A percentile compares a stretch with the other conserved stretches of the same genome.
Conservation (phyloP, 257 asterid species). For the Salvia hispanica region DNA sequence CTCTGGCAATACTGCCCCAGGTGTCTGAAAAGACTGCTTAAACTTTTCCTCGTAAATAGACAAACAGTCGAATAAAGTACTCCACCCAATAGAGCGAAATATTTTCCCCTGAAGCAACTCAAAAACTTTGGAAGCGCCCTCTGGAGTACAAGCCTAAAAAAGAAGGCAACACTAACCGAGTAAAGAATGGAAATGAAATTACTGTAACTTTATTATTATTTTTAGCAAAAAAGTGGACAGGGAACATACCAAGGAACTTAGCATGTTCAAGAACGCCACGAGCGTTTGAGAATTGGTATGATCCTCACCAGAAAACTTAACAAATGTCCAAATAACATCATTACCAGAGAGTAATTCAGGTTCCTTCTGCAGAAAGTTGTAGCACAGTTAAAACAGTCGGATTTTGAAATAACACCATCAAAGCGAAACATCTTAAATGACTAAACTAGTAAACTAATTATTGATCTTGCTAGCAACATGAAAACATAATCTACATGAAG, state of each 20-base stretch:
- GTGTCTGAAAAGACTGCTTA: slow-evolving; percentile 76
- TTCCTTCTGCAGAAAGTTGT: slow-evolving; percentile 63
- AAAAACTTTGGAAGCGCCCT: slow-evolving; percentile 91
- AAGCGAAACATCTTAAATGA: background rate
- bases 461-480: background rate
- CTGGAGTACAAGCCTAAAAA: slow-evolving; percentile 75
- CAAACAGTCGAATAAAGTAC: slow-evolving; percentile 79
- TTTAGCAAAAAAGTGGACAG: slow-evolving; percentile 1
- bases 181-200: slow-evolving; percentile 16
- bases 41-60: slow-evolving; percentile 88
- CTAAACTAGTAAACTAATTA: background rate
- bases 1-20: slow-evolving; percentile 77
- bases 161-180: slow-evolving; percentile 41
- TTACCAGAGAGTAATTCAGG: slow-evolving; percentile 89
- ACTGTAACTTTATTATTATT: background rate
- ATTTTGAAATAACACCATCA: background rate
- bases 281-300: slow-evolving; percentile 88
- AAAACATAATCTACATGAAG: background rate
- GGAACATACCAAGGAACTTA: slow-evolving; percentile 80
- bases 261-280: slow-evolving; percentile 91
- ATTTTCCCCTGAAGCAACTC: slow-evolving; percentile 90
- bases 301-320: slow-evolving; percentile 95
- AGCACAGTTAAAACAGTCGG: slow-evolving; percentile 15
- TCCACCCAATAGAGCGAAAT: slow-evolving; percentile 91
- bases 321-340: slow-evolving; percentile 95